phyloP scores from a whole-genome alignment of 805 yeast species.

The Barnettozyma wickerhamii region DNA sequence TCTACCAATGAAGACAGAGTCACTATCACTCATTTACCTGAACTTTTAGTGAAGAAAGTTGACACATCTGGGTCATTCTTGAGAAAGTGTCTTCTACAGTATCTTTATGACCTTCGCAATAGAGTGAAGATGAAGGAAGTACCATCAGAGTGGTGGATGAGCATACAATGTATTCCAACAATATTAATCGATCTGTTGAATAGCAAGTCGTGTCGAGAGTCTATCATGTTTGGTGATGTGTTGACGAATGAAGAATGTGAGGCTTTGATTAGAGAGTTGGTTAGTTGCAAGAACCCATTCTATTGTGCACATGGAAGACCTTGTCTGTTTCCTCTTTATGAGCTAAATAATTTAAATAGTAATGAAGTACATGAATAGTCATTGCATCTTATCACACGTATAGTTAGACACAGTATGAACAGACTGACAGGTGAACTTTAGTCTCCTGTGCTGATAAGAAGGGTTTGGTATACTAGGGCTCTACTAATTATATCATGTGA shows the following conservation, averaged over 20 bases:
- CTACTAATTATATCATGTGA: slow-evolving; percentile 1
- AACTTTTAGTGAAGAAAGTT: slow-evolving; percentile 32
- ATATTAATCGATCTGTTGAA: slow-evolving; percentile 47
- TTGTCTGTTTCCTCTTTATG: slow-evolving; percentile 51
- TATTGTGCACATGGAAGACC: slow-evolving; percentile 90
- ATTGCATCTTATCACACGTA: too few species aligned
- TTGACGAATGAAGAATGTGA: slow-evolving; percentile 42
- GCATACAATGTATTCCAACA: slow-evolving; percentile 43
- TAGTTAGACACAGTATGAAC: too few species aligned
- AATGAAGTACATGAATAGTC: background rate
- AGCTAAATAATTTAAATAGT: slow-evolving; percentile 9
- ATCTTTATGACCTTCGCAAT: slow-evolving; percentile 38
- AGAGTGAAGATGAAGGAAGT: slow-evolving; percentile 25
- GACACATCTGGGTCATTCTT: slow-evolving; percentile 28
- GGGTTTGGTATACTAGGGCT: too few species aligned
- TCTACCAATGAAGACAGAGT: slow-evolving; percentile 11
- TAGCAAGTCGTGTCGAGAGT: slow-evolving; percentile 61
- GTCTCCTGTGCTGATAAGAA: too few species aligned
- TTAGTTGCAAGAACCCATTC: slow-evolving; percentile 56
- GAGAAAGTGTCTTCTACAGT: slow-evolving; percentile 38
- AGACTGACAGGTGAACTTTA: too few species aligned
- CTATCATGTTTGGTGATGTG: slow-evolving; percentile 67
- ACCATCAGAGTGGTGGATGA: slow-evolving; percentile 35
- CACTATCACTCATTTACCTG: slow-evolving; percentile 41
- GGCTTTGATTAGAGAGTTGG: slow-evolving; percentile 37